Conservation (phyloP, 805 yeast species). For the Ogataea paraovalis region DNA sequence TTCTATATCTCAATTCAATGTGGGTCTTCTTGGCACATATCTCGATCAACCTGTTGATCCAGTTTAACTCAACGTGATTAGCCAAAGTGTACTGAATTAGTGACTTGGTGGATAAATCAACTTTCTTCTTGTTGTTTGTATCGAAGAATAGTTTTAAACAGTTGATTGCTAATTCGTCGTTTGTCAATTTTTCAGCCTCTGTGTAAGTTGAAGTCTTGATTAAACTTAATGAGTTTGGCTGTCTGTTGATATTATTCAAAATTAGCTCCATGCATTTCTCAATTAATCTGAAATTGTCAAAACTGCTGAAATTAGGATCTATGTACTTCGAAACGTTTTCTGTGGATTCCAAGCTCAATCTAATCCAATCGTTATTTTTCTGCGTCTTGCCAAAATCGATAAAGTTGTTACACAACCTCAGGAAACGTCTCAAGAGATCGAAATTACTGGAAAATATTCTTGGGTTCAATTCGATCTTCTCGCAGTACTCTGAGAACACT, state of each 20-base stretch:
- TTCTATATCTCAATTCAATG: conserved; percentile 30
- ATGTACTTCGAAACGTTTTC: conserved; percentile 32
- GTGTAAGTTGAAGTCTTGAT: conserved; percentile 13
- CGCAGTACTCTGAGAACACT: conserved; percentile 30
- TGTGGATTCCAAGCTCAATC: conserved; percentile 38
- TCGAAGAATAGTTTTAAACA: conserved; percentile 61
- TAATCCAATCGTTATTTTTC: conserved; percentile 38
- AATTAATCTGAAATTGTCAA: conserved; percentile 16
- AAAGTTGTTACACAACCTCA: conserved; percentile 24
- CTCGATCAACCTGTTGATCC: conserved; percentile 59
- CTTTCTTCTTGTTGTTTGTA: conserved; percentile 57
- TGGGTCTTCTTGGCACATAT: conserved; percentile 71
- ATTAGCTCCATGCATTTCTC: conserved; percentile 36
- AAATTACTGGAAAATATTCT: conserved; percentile 43
- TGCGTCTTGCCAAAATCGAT: conserved; percentile 21
- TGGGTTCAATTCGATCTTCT: conserved; percentile 25
- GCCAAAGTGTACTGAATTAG: conserved; percentile 43
- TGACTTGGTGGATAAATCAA: conserved; percentile 51
- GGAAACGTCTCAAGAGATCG: conserved; percentile 37
- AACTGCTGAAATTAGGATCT: conserved; percentile 18
- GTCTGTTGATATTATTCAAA: conserved; percentile 30
- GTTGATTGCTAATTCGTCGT: conserved; percentile 18
- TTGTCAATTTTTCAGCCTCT: neutral
- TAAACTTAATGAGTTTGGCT: conserved; percentile 16
- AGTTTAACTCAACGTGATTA: conserved; percentile 29